A percentile compares a stretch with the other conserved stretches of the same genome.
Conservation (phyloP, 75 land plant genomes). For the Pinus albicaulis region DNA sequence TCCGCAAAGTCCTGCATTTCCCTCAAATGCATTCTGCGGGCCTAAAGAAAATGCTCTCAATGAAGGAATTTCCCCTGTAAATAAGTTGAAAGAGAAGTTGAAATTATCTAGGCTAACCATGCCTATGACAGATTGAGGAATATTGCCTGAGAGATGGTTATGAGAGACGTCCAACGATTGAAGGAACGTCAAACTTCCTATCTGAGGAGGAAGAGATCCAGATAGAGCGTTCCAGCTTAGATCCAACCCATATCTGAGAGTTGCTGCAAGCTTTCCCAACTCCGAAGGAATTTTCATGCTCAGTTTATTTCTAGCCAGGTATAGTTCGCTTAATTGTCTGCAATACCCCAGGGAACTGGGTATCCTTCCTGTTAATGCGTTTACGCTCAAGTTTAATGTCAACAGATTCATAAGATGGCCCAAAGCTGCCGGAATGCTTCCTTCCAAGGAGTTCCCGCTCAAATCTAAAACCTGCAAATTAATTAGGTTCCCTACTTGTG, state of each 20-base stretch:
- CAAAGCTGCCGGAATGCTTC: conserved; percentile 42
- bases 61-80: too few species aligned
- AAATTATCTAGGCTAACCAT: too few species aligned
- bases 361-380: too few species aligned
- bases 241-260: conserved; percentile 61
- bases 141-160: conserved; percentile 39
- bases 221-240: conserved; percentile 34
- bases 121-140: conserved; percentile 17
- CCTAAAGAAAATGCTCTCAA: too few species aligned
- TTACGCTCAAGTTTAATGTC: too few species aligned
- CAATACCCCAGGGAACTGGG: too few species aligned
- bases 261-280: background rate
- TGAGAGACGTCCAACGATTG: conserved; percentile 53
- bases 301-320: too few species aligned
- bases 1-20: too few species aligned
- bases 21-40: too few species aligned
- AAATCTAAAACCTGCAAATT: conserved; percentile 58
- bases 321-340: too few species aligned
- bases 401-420: conserved; percentile 16
- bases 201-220: conserved; percentile 57
- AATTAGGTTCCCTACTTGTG: conserved; percentile 40
- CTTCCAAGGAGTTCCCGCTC: conserved; percentile 57
- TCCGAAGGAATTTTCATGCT: too few species aligned
- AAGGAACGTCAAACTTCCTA: conserved; percentile 55
- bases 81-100: too few species aligned